These are phyloP conservation scores for Coniochaeta hoffmannii DNA, from an alignment of 2,329 filamentous ascomycete species.

Conservation along the genomic window DNA sequence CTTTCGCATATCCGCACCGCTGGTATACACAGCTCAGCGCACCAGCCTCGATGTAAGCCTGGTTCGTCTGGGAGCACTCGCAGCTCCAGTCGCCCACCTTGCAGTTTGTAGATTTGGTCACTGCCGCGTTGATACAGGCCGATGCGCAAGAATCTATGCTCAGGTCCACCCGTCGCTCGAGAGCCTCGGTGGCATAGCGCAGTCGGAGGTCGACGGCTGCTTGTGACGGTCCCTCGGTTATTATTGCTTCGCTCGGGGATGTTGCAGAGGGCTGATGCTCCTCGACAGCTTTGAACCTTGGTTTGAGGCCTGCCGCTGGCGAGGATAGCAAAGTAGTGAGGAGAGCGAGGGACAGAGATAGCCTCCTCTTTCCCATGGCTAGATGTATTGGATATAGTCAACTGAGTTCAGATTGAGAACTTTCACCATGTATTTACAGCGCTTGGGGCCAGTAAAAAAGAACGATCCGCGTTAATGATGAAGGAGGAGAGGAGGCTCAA, in stretches of 20 bases:
- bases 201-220: background rate
- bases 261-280: background rate
- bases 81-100: conserved; percentile 5
- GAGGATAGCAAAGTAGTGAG: background rate
- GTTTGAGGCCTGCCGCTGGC: background rate
- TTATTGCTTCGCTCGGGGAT: background rate
- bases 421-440: no score
- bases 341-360: background rate
- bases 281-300: background rate
- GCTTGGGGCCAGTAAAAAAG: no score
- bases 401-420: no score
- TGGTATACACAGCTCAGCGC: conserved; percentile 4
- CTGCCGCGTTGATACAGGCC: conserved; percentile 6
- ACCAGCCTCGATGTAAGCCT: background rate
- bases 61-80: conserved; percentile 7
- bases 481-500: background rate
- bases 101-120: conserved; percentile 9
- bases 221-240: background rate
- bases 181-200: background rate
- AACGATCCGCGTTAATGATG: no score
- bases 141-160: conserved; percentile 6
- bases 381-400: background rate
- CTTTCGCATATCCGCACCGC: conserved; percentile 7
- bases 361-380: background rate
- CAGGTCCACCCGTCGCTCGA: background rate